A percentile compares a stretch with the other conserved stretches of the same genome.
Evolutionary conservation across 2,329 filamentous ascomycete species (phyloP).

Genomic region (Xylariomycetidae sp.): DNA sequence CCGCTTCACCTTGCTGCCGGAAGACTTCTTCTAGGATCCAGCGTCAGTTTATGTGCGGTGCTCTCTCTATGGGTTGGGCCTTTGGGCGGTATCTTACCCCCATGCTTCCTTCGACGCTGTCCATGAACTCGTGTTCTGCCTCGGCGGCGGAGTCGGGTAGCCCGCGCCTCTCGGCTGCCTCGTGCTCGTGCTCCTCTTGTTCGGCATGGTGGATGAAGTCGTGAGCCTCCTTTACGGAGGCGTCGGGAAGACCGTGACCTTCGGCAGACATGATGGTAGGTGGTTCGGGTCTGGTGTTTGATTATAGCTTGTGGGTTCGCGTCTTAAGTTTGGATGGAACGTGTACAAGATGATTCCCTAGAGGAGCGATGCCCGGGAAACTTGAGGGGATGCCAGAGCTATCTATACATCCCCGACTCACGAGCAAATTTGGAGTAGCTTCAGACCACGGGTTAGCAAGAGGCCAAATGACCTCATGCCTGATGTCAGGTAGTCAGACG

Average conservation of each 20-base stretch:
- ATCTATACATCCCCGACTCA: too few relatives aligned
- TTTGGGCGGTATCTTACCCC: slow-evolving; percentile 1
- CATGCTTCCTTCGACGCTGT: slow-evolving; percentile 21
- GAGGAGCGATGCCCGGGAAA: too few relatives aligned
- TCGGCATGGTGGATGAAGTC: slow-evolving; percentile 27
- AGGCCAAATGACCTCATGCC: too few relatives aligned
- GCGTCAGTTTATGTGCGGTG: too few relatives aligned
- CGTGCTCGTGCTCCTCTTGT: slow-evolving; percentile 25
- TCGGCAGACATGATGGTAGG: slow-evolving; percentile 20
- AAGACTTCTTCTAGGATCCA: slow-evolving; percentile 12
- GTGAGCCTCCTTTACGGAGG: slow-evolving; percentile 17
- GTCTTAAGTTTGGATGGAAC: not conserved
- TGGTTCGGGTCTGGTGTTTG: not conserved
- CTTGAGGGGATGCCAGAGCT: too few relatives aligned
- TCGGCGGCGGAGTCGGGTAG: slow-evolving; percentile 21
- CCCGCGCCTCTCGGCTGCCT: slow-evolving; percentile 22
- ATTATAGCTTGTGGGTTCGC: slow-evolving; percentile 1
- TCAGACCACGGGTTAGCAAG: too few relatives aligned
- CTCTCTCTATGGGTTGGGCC: not conserved
- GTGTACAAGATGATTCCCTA: not conserved
- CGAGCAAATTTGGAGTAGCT: too few relatives aligned
- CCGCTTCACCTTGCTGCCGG: slow-evolving; percentile 16
- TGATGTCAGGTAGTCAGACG: too few relatives aligned
- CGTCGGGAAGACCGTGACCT: slow-evolving; percentile 22
- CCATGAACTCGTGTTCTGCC: slow-evolving; percentile 24